phyloP scores from a whole-genome alignment of 768 basidiomycete genomes.

The Podaxis mareebaensis region DNA sequence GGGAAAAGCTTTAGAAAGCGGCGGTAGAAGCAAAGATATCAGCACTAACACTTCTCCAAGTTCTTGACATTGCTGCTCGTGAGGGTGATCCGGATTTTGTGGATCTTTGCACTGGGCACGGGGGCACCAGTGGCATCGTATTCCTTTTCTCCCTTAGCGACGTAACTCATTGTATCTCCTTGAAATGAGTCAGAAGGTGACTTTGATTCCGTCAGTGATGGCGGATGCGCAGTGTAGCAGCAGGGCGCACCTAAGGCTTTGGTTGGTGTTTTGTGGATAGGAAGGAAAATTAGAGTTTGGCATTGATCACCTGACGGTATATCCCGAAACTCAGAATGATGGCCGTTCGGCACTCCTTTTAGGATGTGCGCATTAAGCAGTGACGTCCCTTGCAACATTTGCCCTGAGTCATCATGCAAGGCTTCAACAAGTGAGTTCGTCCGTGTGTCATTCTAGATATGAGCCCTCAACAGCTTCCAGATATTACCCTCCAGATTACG shows the following conservation, averaged over 20 bases:
- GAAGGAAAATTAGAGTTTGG: constrained; percentile 40
- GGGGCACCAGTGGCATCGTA: constrained; percentile 91
- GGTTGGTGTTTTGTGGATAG: constrained; percentile 41
- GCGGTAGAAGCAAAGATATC: neutral
- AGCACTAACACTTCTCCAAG: constrained; percentile 87
- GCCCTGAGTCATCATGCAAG: constrained; percentile 35
- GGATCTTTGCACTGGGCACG: constrained; percentile 86
- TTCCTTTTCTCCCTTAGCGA: constrained; percentile 98
- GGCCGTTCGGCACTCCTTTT: neutral
- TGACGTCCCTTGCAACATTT: neutral
- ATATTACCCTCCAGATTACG: constrained; percentile 54
- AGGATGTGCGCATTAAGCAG: neutral
- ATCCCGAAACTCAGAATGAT: constrained; percentile 2
- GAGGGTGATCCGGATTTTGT: constrained; percentile 99
- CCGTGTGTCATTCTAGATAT: neutral
- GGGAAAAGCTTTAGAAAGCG: neutral
- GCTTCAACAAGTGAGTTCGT: constrained; percentile 44
- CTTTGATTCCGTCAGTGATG: constrained; percentile 32
- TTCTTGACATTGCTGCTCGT: constrained; percentile 98
- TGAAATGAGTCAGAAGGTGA: constrained; percentile 81
- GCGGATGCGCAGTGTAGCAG: constrained; percentile 13
- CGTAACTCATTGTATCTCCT: constrained; percentile 84
- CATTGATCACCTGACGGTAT: neutral
- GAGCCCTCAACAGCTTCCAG: constrained; percentile 23
- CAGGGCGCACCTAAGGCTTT: constrained; percentile 42